A percentile compares a stretch with the other conserved stretches of the same genome.
These are phyloP conservation scores for Sisymbrium altissimum DNA, from an alignment of 345 rosid genomes.

Conservation along the genomic window DNA sequence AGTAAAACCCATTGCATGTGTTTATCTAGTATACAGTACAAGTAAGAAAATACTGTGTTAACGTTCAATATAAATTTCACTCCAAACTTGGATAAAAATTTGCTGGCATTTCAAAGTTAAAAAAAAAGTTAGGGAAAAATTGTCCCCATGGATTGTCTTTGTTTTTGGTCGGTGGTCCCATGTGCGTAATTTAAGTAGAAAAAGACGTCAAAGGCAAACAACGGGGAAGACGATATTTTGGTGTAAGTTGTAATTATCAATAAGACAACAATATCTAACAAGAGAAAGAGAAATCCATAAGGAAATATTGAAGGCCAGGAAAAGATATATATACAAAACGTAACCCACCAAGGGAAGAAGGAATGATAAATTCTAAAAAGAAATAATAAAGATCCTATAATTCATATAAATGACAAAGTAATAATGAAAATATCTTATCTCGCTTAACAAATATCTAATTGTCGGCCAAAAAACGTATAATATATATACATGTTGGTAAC, in stretches of 20 bases:
- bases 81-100: neutral
- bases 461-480: neutral
- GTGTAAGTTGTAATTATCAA: neutral
- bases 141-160: neutral
- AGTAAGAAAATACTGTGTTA: neutral
- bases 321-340: neutral
- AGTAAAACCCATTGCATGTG: conserved; percentile 89
- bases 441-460: conserved; percentile 6
- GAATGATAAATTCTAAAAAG: neutral
- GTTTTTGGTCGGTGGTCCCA: conserved; percentile 14
- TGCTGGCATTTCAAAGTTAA: neutral
- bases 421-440: neutral
- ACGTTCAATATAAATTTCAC: neutral
- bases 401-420: neutral
- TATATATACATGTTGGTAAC: too few species aligned
- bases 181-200: conserved; percentile 4
- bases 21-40: conserved; percentile 44
- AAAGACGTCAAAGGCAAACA: neutral
- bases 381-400: neutral
- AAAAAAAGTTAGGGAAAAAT: neutral
- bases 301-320: neutral
- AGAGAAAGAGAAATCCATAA: neutral
- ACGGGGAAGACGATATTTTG: neutral
- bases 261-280: neutral
- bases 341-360: neutral